Evolutionary conservation across 73 alveolate genomes (phyloP).

Genomic region (Tetrahymena borealis): DNA sequence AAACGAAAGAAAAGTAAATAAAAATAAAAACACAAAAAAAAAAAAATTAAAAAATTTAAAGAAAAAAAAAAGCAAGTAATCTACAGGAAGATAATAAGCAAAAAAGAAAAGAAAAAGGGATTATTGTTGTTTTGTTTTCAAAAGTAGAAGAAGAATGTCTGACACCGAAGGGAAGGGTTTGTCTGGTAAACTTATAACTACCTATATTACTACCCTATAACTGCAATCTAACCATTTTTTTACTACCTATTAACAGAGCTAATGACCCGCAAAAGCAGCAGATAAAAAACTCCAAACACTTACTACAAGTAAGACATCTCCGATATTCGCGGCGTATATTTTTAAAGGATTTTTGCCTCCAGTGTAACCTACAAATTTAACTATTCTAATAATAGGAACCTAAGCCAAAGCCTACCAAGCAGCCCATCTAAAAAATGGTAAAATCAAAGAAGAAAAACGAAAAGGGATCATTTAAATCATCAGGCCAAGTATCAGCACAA

Average conservation of each 20-base stretch:
- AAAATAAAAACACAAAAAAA: neutral
- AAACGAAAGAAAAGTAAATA: neutral
- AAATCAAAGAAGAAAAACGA: neutral
- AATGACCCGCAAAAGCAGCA: neutral
- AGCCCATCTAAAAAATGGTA: neutral
- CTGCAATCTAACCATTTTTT: too few species aligned
- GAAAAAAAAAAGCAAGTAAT: neutral
- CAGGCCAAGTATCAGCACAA: neutral
- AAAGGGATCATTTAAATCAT: neutral
- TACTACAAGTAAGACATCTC: neutral
- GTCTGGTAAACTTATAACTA: neutral
- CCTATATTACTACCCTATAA: neutral
- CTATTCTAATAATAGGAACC: neutral
- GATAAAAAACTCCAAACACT: neutral
- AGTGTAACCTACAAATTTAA: neutral
- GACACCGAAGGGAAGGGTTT: conserved; percentile 2
- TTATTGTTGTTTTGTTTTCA: neutral
- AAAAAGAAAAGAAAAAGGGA: neutral
- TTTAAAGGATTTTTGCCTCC: neutral
- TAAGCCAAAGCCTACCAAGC: neutral
- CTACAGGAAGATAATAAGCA: neutral
- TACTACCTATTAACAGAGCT: neutral
- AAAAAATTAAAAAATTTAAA: neutral
- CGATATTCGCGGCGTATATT: neutral
- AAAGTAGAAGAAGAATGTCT: neutral